Conservation (phyloP, 78 protist genomes). For the Guillardia theta region DNA sequence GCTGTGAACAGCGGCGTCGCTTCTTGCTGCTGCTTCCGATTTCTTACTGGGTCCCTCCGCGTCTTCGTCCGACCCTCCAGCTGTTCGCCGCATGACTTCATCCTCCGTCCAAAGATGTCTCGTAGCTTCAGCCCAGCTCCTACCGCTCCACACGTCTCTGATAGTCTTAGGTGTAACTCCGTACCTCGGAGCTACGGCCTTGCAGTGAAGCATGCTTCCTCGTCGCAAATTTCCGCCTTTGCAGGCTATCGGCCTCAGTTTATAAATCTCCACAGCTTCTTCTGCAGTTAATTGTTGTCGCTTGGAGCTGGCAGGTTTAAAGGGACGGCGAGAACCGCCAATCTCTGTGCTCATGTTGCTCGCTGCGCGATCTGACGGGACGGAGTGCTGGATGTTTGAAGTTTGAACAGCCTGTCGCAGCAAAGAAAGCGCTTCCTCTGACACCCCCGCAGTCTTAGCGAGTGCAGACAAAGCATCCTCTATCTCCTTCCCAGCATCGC, state of each 20-base stretch:
- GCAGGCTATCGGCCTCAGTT: neutral
- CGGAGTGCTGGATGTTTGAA: neutral
- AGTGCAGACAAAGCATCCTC: neutral
- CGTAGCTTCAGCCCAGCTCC: neutral
- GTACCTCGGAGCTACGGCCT: neutral
- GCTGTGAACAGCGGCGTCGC: too few species aligned
- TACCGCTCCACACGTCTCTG: constrained; percentile 11
- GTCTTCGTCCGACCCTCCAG: too few species aligned
- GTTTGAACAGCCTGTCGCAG: neutral
- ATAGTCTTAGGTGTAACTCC: constrained; percentile 7
- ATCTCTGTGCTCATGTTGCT: neutral
- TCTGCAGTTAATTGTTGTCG: neutral
- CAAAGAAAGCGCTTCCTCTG: neutral
- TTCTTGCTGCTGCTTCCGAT: too few species aligned
- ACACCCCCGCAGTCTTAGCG: neutral
- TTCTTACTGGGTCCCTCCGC: too few species aligned
- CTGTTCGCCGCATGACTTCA: too few species aligned
- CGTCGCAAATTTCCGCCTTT: neutral
- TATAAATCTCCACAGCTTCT: constrained; percentile 3
- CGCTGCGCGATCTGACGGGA: neutral
- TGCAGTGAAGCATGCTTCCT: constrained; percentile 5
- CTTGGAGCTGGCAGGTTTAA: constrained; percentile 23
- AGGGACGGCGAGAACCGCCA: neutral
- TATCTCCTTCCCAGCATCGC: too few species aligned
- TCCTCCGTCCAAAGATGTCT: neutral